A percentile compares a stretch with the other conserved stretches of the same genome.
Evolutionary conservation across 768 basidiomycete species (phyloP).

Genomic region (Wakefieldia striispora): DNA sequence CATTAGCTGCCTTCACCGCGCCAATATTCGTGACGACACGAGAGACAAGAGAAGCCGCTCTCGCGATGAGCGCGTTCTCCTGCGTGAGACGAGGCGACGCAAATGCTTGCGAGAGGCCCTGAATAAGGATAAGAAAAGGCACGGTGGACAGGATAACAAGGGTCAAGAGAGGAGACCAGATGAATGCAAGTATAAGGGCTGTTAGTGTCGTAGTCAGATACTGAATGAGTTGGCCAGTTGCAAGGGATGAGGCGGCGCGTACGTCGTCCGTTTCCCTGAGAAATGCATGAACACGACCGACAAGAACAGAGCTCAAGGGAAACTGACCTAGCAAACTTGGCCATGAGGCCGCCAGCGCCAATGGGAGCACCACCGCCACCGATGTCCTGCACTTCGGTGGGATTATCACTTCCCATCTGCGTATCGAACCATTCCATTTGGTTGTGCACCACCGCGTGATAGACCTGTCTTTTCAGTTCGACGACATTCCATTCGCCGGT

Average conservation of each 20-base stretch:
- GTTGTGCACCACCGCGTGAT: slow-evolving; percentile 59
- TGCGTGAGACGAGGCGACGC: slow-evolving; percentile 62
- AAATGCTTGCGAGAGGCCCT: slow-evolving; percentile 68
- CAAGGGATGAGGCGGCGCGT: slow-evolving; percentile 78
- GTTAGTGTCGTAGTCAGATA: slow-evolving; percentile 77
- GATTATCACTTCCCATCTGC: slow-evolving; percentile 61
- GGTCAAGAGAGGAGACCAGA: slow-evolving; percentile 77
- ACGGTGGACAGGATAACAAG: slow-evolving; percentile 91
- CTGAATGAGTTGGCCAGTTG: slow-evolving; percentile 75
- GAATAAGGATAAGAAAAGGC: slow-evolving; percentile 76
- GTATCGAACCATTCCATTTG: slow-evolving; percentile 92
- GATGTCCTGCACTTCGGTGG: slow-evolving; percentile 35
- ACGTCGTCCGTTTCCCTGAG: slow-evolving; percentile 93
- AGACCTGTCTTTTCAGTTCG: slow-evolving; percentile 66
- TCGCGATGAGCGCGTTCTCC: slow-evolving; percentile 66
- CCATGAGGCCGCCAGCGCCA: slow-evolving; percentile 90
- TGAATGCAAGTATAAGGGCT: slow-evolving; percentile 79
- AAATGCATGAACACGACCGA: slow-evolving; percentile 6
- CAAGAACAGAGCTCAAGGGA: background rate
- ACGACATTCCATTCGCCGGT: slow-evolving; percentile 79
- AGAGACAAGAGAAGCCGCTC: slow-evolving; percentile 78
- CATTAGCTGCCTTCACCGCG: slow-evolving; percentile 94
- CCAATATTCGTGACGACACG: slow-evolving; percentile 73
- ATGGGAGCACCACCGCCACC: slow-evolving; percentile 47
- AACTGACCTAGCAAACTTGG: slow-evolving; percentile 78